Base-by-base conservation (phyloP, 495 filamentous ascomycete genomes). In the Talaromyces borbonicus region DNA sequence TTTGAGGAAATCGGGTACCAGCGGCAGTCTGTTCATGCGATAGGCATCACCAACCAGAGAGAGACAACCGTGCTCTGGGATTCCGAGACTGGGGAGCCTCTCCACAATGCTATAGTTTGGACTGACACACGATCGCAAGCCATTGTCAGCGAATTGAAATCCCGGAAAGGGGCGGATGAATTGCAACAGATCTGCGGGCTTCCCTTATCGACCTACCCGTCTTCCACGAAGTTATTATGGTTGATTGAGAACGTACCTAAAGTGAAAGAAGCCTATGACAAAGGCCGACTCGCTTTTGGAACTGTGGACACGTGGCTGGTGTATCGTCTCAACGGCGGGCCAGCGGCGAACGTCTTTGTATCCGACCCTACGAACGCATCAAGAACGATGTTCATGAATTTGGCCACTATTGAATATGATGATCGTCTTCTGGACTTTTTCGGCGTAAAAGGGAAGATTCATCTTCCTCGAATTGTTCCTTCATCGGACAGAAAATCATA, bases 61-160 rank as follows among this genome's bases (percentile, higher is more conserved):
- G 90, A 97, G 71, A 97, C 90, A 29, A 94, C 85, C 0, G 74
- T 97, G 3, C 82, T 92, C 16, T 97, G 90, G 90, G 88, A 97
- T 61, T 77, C 71, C 47, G 74, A 77, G 48, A 95, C 90, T 6
- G 90, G 90, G 46, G 78, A 94, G 54, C 78, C 88, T 1, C 72
- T 97, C 8, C 74, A 87, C 63, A 90, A 93, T 62, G 90, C 90
- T 43, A 83, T 97, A 54, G 90, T 87, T 27, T 97, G 90, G 90
- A 84, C 90, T 8, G 90, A 97, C 57, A 95, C 90, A 1, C 76
- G 90, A 50, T 93, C 89, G 19, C 79, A 81, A 36, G 57, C 69
- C 8, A 71, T 97, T 33, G 88, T 92, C 18, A 75, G 80, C 18
- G 80, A 88, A 47, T 68, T 92, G 51, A 95, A 85, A 70, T 59